phyloP scores from a whole-genome alignment of 1,139 yeast species.

The Candida glucosophila region DNA sequence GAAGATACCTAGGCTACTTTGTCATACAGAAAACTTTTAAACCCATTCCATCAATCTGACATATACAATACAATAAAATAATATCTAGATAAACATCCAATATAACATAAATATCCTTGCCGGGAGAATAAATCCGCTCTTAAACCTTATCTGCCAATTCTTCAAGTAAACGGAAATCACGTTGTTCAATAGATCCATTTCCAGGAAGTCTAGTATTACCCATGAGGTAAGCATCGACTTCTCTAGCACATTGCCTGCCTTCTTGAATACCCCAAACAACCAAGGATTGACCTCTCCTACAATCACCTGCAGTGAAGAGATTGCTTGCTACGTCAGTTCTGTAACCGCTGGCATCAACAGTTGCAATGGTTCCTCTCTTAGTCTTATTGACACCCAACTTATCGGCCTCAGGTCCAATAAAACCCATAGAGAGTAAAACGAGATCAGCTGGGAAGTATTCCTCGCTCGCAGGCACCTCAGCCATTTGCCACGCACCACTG shows the following conservation, averaged over 20 bases:
- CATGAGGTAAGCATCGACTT: conserved; percentile 75
- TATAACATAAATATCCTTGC: too few relatives aligned
- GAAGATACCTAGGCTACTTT: too few relatives aligned
- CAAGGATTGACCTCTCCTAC: conserved; percentile 96
- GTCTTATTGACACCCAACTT: conserved; percentile 66
- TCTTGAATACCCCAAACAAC: conserved; percentile 99
- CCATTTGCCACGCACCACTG: conserved; percentile 98
- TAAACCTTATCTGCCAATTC: conserved; percentile 59
- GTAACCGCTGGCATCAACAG: conserved; percentile 62
- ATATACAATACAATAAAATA: too few relatives aligned
- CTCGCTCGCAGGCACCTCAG: conserved; percentile 91
- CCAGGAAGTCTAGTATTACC: conserved; percentile 84
- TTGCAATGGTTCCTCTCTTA: conserved; percentile 79
- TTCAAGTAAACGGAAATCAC: conserved; percentile 67
- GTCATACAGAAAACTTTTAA: too few relatives aligned
- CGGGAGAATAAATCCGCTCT: background rate
- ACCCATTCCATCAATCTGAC: too few relatives aligned
- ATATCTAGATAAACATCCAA: too few relatives aligned
- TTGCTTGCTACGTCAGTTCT: conserved; percentile 55
- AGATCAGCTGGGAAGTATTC: conserved; percentile 92
- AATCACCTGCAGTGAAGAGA: conserved; percentile 93
- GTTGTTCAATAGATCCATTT: conserved; percentile 82
- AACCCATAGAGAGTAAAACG: conserved; percentile 93
- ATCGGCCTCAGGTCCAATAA: conserved; percentile 91
- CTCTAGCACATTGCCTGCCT: conserved; percentile 97